Conservation (phyloP, 768 basidiomycete species). For the Coprinopsis strossmayeri region DNA sequence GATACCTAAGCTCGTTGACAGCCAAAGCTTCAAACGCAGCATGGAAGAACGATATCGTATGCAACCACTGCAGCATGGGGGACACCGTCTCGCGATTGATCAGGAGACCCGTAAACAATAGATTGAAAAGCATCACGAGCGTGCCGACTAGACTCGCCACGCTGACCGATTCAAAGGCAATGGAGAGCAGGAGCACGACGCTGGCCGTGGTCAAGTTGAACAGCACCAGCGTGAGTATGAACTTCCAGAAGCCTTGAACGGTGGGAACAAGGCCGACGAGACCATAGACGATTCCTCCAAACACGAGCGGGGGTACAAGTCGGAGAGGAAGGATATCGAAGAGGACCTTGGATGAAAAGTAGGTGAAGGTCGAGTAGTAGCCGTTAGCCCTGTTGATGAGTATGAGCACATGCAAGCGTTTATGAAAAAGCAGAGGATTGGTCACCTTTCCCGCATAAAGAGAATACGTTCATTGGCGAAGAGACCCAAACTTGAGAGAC, state of each 20-base stretch:
- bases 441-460: conserved; percentile 96
- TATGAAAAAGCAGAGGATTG: neutral
- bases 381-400: conserved; percentile 73
- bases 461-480: conserved; percentile 94
- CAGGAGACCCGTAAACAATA: conserved; percentile 91
- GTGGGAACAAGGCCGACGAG: conserved; percentile 92
- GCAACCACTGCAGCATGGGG: conserved; percentile 72
- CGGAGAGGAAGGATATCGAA: conserved; percentile 96
- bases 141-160: conserved; percentile 94
- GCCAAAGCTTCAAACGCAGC: conserved; percentile 95
- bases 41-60: conserved; percentile 95
- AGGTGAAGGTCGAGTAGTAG: conserved; percentile 95
- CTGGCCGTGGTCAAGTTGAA: conserved; percentile 97
- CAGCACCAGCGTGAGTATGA: conserved; percentile 89
- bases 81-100: conserved; percentile 89
- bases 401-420: neutral
- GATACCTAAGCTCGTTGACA: conserved; percentile 94
- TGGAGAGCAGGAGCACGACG: conserved; percentile 85
- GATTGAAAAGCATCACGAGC: conserved; percentile 98
- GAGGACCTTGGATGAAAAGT: conserved; percentile 95
- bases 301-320: conserved; percentile 90
- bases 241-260: conserved; percentile 94
- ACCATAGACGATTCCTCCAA: conserved; percentile 93
- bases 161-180: conserved; percentile 79
- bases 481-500: conserved; percentile 85